Conservation (phyloP, 192 early-diverging fungal species). For the Phycomyces blakesleeanus region DNA sequence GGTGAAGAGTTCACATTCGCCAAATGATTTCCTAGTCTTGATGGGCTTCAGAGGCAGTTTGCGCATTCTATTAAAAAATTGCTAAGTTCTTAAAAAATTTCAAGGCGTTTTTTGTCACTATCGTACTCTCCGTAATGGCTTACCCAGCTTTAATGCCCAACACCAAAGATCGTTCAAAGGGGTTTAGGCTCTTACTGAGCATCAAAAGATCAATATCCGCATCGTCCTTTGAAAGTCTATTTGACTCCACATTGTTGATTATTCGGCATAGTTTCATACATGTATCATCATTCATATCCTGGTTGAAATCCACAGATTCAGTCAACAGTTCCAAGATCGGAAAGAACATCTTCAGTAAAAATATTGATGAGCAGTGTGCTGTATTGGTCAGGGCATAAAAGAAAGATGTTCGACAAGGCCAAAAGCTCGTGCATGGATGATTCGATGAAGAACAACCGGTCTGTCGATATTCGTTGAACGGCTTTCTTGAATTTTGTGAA, state of each 20-base stretch:
- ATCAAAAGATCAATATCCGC: conserved; percentile 13
- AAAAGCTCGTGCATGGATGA: conserved; percentile 14
- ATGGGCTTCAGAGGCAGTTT: no score
- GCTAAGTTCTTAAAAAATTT: no score
- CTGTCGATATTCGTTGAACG: conserved; percentile 8
- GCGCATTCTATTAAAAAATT: no score
- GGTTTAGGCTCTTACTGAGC: conserved; percentile 8
- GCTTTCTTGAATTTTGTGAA: conserved; percentile 15
- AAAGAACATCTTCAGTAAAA: conserved; percentile 14
- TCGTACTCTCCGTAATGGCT: no score
- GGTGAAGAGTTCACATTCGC: no score
- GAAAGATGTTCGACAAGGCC: conserved; percentile 5
- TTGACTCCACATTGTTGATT: conserved; percentile 9
- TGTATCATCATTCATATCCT: conserved; percentile 12
- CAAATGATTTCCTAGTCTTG: no score
- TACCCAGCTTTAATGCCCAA: no score
- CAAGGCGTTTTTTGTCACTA: no score
- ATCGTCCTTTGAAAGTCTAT: conserved; percentile 13
- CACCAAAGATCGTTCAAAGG: conserved; percentile 6
- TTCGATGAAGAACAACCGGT: conserved; percentile 14
- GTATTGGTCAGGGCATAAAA: conserved; percentile 10
- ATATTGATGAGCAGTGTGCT: conserved; percentile 7
- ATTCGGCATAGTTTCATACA: conserved; percentile 9
- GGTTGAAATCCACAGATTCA: conserved; percentile 2
- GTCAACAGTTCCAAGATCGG: conserved; percentile 12